phyloP scores from a whole-genome alignment of 192 early-diverging fungal genomes.

The Coemansia sp. region DNA sequence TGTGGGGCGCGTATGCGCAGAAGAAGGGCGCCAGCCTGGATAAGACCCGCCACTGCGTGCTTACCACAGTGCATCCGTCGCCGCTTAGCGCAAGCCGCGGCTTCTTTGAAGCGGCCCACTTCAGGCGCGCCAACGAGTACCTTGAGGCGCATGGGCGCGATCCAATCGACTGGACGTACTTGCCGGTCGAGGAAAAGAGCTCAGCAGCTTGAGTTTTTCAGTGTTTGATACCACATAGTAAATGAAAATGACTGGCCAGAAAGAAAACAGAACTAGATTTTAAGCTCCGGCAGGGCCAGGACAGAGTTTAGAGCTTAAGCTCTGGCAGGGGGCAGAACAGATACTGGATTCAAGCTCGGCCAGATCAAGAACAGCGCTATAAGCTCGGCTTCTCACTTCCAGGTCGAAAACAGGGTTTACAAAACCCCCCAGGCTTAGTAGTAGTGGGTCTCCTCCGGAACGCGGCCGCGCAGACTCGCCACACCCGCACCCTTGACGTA shows the following conservation, averaged over 20 bases:
- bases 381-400: too few relatives aligned
- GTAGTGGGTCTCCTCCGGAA: constrained; percentile 77
- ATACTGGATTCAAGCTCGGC: too few relatives aligned
- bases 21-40: constrained; percentile 80
- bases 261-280: too few relatives aligned
- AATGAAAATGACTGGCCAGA: too few relatives aligned
- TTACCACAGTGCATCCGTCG: constrained; percentile 87
- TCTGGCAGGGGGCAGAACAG: too few relatives aligned
- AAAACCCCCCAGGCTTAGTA: constrained; percentile 17
- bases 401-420: too few relatives aligned
- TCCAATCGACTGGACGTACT: constrained; percentile 38
- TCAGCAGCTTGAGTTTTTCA: background rate
- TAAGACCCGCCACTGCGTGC: constrained; percentile 78
- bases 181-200: constrained; percentile 16
- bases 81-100: constrained; percentile 86
- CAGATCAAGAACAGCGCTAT: too few relatives aligned
- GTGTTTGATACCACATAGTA: too few relatives aligned
- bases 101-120: constrained; percentile 86
- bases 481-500: constrained; percentile 80
- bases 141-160: constrained; percentile 48
- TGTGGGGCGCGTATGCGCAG: constrained; percentile 91
- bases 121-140: constrained; percentile 86
- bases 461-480: constrained; percentile 76
- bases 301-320: too few relatives aligned
- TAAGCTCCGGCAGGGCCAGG: too few relatives aligned